A percentile compares a stretch with the other conserved stretches of the same genome.
Evolutionary conservation across 495 filamentous ascomycete genomes (phyloP).

Genomic region (Gamarada debralockiae): DNA sequence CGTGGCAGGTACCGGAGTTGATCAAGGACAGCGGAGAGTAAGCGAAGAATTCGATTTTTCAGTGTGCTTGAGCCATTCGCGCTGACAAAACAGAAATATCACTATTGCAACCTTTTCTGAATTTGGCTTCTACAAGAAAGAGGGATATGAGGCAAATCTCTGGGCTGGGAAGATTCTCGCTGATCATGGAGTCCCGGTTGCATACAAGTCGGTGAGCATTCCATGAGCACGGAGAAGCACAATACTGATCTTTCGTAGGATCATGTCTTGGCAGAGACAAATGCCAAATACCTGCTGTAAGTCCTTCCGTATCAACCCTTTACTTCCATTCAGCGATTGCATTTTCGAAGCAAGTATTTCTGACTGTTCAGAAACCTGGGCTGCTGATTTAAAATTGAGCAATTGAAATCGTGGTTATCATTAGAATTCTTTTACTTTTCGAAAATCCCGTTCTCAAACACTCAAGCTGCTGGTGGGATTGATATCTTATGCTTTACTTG

Average conservation of each 20-base stretch:
- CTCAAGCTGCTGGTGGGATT: too few relatives aligned
- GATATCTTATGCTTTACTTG: too few relatives aligned
- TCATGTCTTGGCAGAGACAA: slow-evolving; percentile 32
- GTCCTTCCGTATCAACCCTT: slow-evolving; percentile 13
- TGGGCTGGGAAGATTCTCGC: slow-evolving; percentile 57
- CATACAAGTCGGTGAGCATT: slow-evolving; percentile 36
- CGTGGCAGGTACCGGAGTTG: slow-evolving; percentile 56
- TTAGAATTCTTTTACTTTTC: too few relatives aligned
- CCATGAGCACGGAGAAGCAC: too few relatives aligned
- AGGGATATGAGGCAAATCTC: slow-evolving; percentile 55
- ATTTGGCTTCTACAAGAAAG: slow-evolving; percentile 60
- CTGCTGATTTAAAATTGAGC: too few relatives aligned
- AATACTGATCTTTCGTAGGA: slow-evolving; percentile 23
- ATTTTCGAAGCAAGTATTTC: too few relatives aligned
- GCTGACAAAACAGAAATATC: slow-evolving; percentile 28
- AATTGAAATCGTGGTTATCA: too few relatives aligned
- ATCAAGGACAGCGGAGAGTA: slow-evolving; percentile 39
- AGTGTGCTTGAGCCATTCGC: not conserved
- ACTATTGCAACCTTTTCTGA: slow-evolving; percentile 55
- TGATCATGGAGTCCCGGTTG: slow-evolving; percentile 51
- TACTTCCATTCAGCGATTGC: not conserved
- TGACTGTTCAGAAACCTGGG: too few relatives aligned
- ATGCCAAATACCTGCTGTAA: slow-evolving; percentile 40
- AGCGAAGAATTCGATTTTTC: slow-evolving; percentile 22
- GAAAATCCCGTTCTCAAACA: too few relatives aligned